A percentile compares a stretch with the other conserved stretches of the same genome.
These are phyloP conservation scores for Xerocomus amazonicus DNA, from an alignment of 1,284 basidiomycete genomes.

Conservation along the genomic window DNA sequence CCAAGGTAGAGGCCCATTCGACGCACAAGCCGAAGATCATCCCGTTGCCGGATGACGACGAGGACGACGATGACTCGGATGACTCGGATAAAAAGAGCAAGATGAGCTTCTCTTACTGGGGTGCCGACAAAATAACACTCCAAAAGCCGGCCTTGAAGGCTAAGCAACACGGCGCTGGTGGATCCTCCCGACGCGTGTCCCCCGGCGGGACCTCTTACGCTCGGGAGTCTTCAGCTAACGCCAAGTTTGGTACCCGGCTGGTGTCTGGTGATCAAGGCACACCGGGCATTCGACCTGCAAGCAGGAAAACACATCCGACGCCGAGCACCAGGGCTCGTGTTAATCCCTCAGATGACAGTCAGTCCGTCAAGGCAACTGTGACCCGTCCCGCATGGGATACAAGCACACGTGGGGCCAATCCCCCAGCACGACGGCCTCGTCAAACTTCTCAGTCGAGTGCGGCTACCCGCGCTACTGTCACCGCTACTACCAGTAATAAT, in stretches of 20 bases:
- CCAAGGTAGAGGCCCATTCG: constrained; percentile 57
- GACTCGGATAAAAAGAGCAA: constrained; percentile 85
- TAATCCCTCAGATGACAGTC: constrained; percentile 48
- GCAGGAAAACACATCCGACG: constrained; percentile 55
- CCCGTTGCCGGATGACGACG: constrained; percentile 63
- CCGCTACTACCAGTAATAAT: constrained; percentile 7
- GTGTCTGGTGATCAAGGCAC: constrained; percentile 52
- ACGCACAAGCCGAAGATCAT: constrained; percentile 60
- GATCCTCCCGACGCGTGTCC: constrained; percentile 45
- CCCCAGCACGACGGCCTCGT: constrained; percentile 50
- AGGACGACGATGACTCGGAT: constrained; percentile 67
- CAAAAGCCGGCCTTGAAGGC: constrained; percentile 69
- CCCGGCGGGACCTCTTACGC: constrained; percentile 53
- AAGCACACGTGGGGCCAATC: constrained; percentile 47
- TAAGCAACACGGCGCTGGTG: constrained; percentile 36
- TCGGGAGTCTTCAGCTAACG: constrained; percentile 77
- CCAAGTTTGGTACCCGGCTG: constrained; percentile 77
- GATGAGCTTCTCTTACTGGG: constrained; percentile 90
- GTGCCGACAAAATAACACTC: constrained; percentile 80
- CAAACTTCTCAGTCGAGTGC: constrained; percentile 70
- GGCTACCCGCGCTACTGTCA: constrained; percentile 28
- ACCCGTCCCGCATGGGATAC: constrained; percentile 69
- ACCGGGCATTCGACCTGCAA: constrained; percentile 51
- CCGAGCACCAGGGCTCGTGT: constrained; percentile 46
- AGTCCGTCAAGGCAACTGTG: constrained; percentile 63